Evolutionary conservation across 257 asterid species (phyloP), one percentile per base, ranked within the genome.

Genomic region (Ligustrum vulgare): DNA sequence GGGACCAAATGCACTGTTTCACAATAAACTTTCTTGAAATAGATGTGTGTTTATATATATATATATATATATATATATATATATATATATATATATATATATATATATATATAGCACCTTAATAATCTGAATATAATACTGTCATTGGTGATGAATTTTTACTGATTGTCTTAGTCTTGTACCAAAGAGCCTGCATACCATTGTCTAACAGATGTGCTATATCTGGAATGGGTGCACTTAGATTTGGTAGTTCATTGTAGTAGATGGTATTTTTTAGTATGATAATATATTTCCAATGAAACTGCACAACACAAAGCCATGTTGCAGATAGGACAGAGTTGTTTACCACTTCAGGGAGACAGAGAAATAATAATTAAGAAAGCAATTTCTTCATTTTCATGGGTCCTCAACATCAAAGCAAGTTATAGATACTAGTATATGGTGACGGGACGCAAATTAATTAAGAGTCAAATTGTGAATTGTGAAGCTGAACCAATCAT

Each of bases 171-270:
- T 43, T 43, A 43, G 16, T 9, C 10, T 43, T 43, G 51, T 11
- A 43, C 51, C 18, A 43, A 43, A 10, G 51, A 43, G 51, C 18
- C 18, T 43, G 51, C 51, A 10, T 43, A 12, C 15, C 15, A 43
- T 43, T 43, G 11, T 9, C 15, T 43, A 43, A 10, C 8, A 3
- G 13, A 8, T 43, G 49, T 43, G 49, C 15, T 43, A 9, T 12
- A 8, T 63, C 62, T 64, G 47, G 71, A 70, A 37, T 18, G 18
- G 69, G 67, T 51, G 4, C 25, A 37, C 72, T 65, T 74, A 43
- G 22, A 23, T 62, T 18, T 56, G 18, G 60, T 35, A 45, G 51
- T 77, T 81, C 73, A 81, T 12, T 81, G 47, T 33, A 49, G 56
- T 34, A 49, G 56, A 34, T 67, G 51, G 43, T 39, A 12, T 9